Evolutionary conservation across 768 basidiomycete species (phyloP).

Genomic region (Zangia roseola): DNA sequence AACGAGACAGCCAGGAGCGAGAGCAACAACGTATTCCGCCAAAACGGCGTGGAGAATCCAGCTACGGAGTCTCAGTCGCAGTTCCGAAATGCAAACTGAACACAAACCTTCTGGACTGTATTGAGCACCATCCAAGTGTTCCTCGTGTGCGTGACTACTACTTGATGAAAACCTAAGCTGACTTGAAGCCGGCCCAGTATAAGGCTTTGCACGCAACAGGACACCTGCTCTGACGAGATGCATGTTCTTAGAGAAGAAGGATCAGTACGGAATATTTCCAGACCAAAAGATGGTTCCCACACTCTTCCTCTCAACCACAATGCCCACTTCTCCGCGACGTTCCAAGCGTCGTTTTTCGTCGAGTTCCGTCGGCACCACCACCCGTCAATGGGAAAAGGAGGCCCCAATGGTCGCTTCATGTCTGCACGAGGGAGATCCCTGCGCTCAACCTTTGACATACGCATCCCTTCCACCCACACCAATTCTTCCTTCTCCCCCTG

Average conservation of each 20-base stretch:
- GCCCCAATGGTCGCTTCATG: conserved; percentile 12
- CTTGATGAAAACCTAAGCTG: conserved; percentile 46
- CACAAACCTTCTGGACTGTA: conserved; percentile 63
- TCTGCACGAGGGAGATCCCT: conserved; percentile 13
- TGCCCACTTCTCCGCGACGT: conserved; percentile 35
- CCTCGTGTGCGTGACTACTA: conserved; percentile 42
- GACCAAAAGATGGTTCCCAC: conserved; percentile 15
- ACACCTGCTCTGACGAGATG: conserved; percentile 39
- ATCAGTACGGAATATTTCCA: not conserved
- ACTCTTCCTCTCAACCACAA: conserved; percentile 6
- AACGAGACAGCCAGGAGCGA: conserved; percentile 50
- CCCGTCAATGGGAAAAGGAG: conserved; percentile 26
- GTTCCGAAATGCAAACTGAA: not conserved
- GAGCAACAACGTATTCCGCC: conserved; percentile 60
- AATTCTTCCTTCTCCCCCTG: conserved; percentile 47
- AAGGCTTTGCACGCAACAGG: conserved; percentile 35
- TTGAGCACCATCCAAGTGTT: conserved; percentile 36
- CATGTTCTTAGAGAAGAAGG: conserved; percentile 14
- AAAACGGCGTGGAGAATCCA: conserved; percentile 64
- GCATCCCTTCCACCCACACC: conserved; percentile 76
- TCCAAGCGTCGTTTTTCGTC: conserved; percentile 34
- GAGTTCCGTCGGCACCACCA: conserved; percentile 21
- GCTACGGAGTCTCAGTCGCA: conserved; percentile 15
- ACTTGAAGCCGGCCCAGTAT: conserved; percentile 23
- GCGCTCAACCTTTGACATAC: conserved; percentile 50